Percentiles rank a stretch among this genome's conserved stretches.
phyloP scores from a whole-genome alignment of 2,329 filamentous ascomycete genomes.

The Delphinella strobiligena region DNA sequence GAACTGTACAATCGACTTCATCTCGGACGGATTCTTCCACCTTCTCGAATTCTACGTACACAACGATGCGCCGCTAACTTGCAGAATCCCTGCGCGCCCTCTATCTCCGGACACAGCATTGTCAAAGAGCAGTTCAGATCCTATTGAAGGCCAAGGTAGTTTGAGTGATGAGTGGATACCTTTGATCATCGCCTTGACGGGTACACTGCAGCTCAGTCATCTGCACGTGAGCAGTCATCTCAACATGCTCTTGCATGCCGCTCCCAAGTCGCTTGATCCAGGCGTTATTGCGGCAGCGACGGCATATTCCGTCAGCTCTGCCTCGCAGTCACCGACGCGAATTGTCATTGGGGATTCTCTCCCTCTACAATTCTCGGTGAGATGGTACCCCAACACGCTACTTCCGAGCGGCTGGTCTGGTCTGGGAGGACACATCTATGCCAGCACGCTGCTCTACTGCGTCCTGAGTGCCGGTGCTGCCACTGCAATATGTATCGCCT shows the following conservation, averaged over 20 bases:
- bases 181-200: slow-evolving; percentile 76
- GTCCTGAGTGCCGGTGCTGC: slow-evolving; percentile 34
- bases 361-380: slow-evolving; percentile 64
- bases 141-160: slow-evolving; percentile 19
- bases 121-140: slow-evolving; percentile 21
- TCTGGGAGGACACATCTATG: slow-evolving; percentile 39
- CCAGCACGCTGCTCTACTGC: slow-evolving; percentile 38
- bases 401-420: slow-evolving; percentile 48
- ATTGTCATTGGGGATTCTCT: slow-evolving; percentile 81
- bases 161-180: slow-evolving; percentile 53
- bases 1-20: slow-evolving; percentile 70
- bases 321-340: slow-evolving; percentile 43
- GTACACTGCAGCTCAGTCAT: slow-evolving; percentile 78
- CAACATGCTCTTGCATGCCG: slow-evolving; percentile 72
- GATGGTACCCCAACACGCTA: slow-evolving; percentile 72
- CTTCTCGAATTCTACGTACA: slow-evolving; percentile 96
- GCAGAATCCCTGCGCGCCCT: slow-evolving; percentile 68
- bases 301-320: slow-evolving; percentile 66
- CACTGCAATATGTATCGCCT: slow-evolving; percentile 40
- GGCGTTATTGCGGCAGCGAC: slow-evolving; percentile 79
- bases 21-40: slow-evolving; percentile 73
- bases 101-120: slow-evolving; percentile 21
- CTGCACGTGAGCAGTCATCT: slow-evolving; percentile 82
- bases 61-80: slow-evolving; percentile 84
- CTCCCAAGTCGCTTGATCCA: slow-evolving; percentile 38